Percentiles rank a stretch among this genome's conserved stretches.
Conservation (phyloP, 2,329 filamentous ascomycete genomes). For the Dendrostoma leiphaemia region DNA sequence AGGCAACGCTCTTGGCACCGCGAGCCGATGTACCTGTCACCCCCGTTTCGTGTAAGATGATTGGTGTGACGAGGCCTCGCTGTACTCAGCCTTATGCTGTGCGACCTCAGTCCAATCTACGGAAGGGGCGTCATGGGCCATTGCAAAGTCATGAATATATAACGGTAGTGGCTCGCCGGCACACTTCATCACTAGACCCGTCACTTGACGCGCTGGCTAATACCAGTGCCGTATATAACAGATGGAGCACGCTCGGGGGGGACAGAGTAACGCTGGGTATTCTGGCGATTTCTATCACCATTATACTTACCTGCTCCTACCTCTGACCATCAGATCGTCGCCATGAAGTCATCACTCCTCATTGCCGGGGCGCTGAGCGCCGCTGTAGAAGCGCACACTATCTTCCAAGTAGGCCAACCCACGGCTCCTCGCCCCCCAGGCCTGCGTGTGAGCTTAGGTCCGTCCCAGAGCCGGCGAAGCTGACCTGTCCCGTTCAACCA, state of each 20-base stretch:
- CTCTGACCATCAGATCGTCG: neutral
- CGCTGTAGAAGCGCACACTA: slow-evolving; percentile 38
- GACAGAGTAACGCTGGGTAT: no score
- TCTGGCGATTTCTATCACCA: neutral
- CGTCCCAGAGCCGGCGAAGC: neutral
- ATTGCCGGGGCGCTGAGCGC: slow-evolving; percentile 32
- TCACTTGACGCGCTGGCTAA: no score
- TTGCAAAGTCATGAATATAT: neutral
- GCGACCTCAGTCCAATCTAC: neutral
- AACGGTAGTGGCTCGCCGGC: neutral
- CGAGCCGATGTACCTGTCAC: no score
- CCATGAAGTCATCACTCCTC: slow-evolving; percentile 37
- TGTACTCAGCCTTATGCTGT: neutral
- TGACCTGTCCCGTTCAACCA: no score
- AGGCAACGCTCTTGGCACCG: neutral
- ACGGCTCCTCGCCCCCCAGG: neutral
- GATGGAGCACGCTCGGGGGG: no score
- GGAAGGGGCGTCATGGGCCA: neutral
- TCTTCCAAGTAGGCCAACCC: slow-evolving; percentile 37
- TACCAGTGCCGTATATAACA: no score
- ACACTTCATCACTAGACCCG: neutral
- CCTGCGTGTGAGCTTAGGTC: neutral
- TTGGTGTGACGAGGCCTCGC: neutral
- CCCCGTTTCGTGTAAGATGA: neutral
- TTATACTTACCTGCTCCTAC: neutral